Base-by-base conservation (phyloP, 164 flowering plant genomes). In the Stephania yunnanensis region DNA sequence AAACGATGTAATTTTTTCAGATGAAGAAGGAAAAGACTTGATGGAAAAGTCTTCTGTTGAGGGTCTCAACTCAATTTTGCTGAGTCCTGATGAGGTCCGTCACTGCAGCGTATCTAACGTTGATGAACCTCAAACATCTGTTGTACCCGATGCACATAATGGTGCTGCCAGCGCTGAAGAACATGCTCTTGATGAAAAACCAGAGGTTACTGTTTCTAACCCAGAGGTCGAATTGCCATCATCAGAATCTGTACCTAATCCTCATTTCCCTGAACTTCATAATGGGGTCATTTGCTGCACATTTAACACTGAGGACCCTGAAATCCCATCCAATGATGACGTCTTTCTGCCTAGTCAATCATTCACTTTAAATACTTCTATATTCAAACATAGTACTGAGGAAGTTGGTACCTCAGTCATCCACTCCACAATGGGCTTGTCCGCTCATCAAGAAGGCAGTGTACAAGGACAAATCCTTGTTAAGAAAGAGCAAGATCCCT, bases 291-390 rank as follows among this genome's bases (percentile, higher is more conserved):
- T 87, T 46, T 81, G 78, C 78, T 95, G 99, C 78, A 11, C 74
- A 11, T 77, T 93, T 70, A 95, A 87, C 82, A 85, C 90, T 1
- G 96, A 91, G 81, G 94, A 92, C 75, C 85, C 82, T 45, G 91
- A 89, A 19, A 83, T 93, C 71, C 99, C 99, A 22, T 70, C 75
- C 84, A 95, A 92, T 83, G 92, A 91, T 81, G 88, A 89, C 80
- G 66, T 89, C 71, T 73, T 86, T 61, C 75, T 84, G 10, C 77
- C 87, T 5, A 61, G 46, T 65, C 53, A 79, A 48, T 12, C 68
- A 10, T 80, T 69, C 11, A 22, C 77, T 45, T 7, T 78, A 69
- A 73, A 81, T 77, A 46, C 42, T 76, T 71, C 84, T 50, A 71
- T 67, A 46, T 22, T 71, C 2, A 44, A 45, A 25, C 78, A 58